phyloP scores from a whole-genome alignment of 306 rosid species.

The Sophora flavescens region DNA sequence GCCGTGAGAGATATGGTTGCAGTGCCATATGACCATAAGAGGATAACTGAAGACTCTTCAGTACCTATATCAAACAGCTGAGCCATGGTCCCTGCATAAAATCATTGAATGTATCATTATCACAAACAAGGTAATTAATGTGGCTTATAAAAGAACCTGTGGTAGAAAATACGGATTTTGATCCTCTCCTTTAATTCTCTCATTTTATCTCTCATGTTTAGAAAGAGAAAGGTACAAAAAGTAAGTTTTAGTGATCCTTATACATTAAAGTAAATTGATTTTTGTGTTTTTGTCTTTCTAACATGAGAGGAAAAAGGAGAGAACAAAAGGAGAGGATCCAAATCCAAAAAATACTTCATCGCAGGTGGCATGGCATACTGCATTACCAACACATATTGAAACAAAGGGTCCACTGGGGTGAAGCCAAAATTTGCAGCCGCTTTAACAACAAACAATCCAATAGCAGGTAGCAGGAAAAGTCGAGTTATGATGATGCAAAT shows the following conservation, averaged over 20 bases:
- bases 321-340: no score
- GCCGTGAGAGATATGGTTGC: slow-evolving; percentile 66
- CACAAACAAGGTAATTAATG: not conserved
- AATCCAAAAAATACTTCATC: slow-evolving; percentile 48
- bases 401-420: slow-evolving; percentile 71
- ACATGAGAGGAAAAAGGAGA: no score
- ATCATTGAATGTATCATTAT: not conserved
- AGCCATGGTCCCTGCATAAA: slow-evolving; percentile 74
- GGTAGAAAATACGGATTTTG: no score
- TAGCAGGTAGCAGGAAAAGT: slow-evolving; percentile 53
- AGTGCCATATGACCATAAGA: slow-evolving; percentile 76
- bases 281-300: no score
- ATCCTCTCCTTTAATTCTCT: no score
- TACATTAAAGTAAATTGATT: no score
- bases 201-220: no score
- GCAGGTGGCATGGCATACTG: slow-evolving; percentile 90
- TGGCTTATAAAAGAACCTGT: no score
- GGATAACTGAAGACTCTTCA: slow-evolving; percentile 81
- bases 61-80: slow-evolving; percentile 82
- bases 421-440: slow-evolving; percentile 60
- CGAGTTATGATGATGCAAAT: slow-evolving; percentile 50
- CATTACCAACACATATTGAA: slow-evolving; percentile 66
- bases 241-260: not conserved
- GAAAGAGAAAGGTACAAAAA: no score
- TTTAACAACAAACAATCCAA: slow-evolving; percentile 68